These are phyloP conservation scores for Hypoxylon lenormandii DNA, from an alignment of 495 filamentous ascomycete species.

Conservation along the genomic window DNA sequence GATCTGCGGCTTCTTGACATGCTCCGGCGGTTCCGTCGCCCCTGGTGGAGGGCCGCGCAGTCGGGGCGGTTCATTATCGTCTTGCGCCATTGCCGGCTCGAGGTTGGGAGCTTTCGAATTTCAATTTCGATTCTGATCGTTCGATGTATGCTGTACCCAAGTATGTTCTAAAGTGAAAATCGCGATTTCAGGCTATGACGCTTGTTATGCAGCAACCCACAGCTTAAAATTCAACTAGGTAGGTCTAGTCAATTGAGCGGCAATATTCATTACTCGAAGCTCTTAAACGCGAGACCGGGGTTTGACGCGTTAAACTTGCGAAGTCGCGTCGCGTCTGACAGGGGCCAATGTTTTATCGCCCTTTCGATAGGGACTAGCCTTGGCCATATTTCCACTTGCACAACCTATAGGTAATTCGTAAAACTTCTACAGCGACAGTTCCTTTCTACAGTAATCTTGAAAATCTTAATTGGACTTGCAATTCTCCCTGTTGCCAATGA, in stretches of 20 bases:
- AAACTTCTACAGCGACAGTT: slow-evolving; percentile 1
- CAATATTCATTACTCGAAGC: slow-evolving; percentile 22
- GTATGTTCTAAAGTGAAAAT: slow-evolving; percentile 5
- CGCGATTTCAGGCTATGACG: slow-evolving; percentile 32
- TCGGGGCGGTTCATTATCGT: slow-evolving; percentile 41
- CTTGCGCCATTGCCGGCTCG: slow-evolving; percentile 44
- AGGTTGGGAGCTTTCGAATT: not conserved
- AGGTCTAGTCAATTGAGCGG: not conserved
- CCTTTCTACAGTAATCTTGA: not conserved
- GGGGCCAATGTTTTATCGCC: slow-evolving; percentile 21
- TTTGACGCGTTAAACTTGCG: slow-evolving; percentile 11
- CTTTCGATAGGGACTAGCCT: not conserved
- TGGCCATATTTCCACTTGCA: slow-evolving; percentile 13
- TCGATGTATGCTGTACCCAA: slow-evolving; percentile 8
- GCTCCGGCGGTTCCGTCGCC: slow-evolving; percentile 50
- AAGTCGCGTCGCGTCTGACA: slow-evolving; percentile 37
- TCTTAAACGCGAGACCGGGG: slow-evolving; percentile 29
- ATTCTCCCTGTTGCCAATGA: slow-evolving; percentile 27
- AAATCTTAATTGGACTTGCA: slow-evolving; percentile 4
- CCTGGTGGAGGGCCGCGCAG: slow-evolving; percentile 54
- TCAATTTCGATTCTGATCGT: slow-evolving; percentile 17
- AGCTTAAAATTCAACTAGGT: slow-evolving; percentile 5
- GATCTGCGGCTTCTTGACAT: slow-evolving; percentile 49
- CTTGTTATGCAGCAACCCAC: slow-evolving; percentile 19
- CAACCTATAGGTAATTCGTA: slow-evolving; percentile 7